These are phyloP conservation scores for Suillus hirtellus DNA, from an alignment of 768 basidiomycete species.

Conservation along the genomic window DNA sequence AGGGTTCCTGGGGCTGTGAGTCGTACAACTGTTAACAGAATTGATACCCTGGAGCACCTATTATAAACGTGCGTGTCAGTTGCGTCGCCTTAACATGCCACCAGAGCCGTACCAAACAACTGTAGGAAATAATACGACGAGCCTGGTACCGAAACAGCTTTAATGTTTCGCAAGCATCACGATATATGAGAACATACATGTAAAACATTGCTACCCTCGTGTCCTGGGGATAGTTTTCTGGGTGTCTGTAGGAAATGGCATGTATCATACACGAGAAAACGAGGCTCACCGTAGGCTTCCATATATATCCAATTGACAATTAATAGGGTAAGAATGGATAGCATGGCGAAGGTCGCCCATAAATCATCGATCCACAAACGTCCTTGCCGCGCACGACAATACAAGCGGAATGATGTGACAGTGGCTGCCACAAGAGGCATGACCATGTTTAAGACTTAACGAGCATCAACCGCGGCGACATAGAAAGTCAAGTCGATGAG, in stretches of 20 bases:
- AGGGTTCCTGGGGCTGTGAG: background rate
- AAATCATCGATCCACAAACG: background rate
- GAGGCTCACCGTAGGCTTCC: background rate
- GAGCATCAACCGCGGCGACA: background rate
- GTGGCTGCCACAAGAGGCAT: background rate
- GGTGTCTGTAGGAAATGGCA: background rate
- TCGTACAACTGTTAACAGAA: background rate
- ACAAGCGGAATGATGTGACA: constrained; percentile 1
- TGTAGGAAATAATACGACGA: background rate
- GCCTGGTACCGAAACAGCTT: background rate
- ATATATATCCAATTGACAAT: background rate
- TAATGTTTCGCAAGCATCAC: background rate
- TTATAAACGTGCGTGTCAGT: background rate
- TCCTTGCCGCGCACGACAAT: background rate
- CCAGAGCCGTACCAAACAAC: background rate
- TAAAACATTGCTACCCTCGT: background rate
- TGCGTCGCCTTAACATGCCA: background rate
- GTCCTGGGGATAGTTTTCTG: background rate
- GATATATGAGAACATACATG: background rate
- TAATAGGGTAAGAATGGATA: background rate
- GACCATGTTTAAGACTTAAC: background rate
- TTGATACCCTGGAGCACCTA: constrained; percentile 1
- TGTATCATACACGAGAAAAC: background rate
- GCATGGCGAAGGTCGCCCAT: background rate
- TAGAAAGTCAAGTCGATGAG: background rate